phyloP scores from a whole-genome alignment of 257 asterid genomes.

The Solanum pinnatisectum region DNA sequence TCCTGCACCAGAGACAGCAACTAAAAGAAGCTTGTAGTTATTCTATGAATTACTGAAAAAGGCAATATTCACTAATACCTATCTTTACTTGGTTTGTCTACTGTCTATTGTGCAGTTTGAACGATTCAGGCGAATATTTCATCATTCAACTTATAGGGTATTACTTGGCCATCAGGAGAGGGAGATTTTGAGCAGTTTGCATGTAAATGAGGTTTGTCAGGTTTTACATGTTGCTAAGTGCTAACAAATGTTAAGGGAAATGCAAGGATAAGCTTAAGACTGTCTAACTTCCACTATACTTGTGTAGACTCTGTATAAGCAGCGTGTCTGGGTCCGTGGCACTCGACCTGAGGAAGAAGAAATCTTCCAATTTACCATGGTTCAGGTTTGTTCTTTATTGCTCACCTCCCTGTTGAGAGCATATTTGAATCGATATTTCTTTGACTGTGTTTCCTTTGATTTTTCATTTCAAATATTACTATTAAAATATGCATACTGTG shows the following conservation, averaged over 20 bases:
- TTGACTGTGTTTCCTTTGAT: background rate
- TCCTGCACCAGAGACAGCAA: background rate
- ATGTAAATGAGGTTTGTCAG: constrained; percentile 61
- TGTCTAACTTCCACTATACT: background rate
- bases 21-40: background rate
- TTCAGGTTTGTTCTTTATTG: constrained; percentile 43
- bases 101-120: constrained; percentile 49
- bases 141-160: constrained; percentile 84
- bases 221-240: background rate
- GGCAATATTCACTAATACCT: background rate
- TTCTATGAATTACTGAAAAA: background rate
- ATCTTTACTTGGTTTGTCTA: background rate
- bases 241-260: background rate
- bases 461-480: constrained; percentile 4
- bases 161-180: constrained; percentile 84
- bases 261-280: background rate
- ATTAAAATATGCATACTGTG: background rate
- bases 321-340: constrained; percentile 82
- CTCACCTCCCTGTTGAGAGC: background rate
- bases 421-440: background rate
- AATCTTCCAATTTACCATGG: constrained; percentile 69
- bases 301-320: constrained; percentile 61
- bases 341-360: constrained; percentile 94
- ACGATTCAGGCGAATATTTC: constrained; percentile 86
- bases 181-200: constrained; percentile 75